A percentile compares a stretch with the other conserved stretches of the same genome.
Evolutionary conservation across 2,329 filamentous ascomycete genomes (phyloP).

Genomic region (Apiospora kogelbergensis): DNA sequence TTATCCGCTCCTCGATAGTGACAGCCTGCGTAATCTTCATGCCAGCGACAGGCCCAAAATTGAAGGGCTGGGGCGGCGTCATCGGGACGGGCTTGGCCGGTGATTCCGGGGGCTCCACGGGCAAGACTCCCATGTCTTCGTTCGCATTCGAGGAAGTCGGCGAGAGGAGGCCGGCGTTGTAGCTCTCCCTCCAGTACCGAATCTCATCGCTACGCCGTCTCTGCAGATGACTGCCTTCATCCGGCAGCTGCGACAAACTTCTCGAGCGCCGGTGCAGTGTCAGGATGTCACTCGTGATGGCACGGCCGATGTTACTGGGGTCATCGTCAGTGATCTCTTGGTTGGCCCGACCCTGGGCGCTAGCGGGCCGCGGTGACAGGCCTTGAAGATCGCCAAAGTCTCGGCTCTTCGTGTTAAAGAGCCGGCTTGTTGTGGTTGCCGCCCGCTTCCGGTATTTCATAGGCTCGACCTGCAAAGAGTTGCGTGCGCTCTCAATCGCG

Average conservation of each 20-base stretch:
- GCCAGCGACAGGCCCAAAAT: conserved; percentile 50
- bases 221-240: conserved; percentile 30
- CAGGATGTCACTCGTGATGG: conserved; percentile 56
- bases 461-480: conserved; percentile 50
- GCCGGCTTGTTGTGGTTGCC: conserved; percentile 40
- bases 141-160: conserved; percentile 49
- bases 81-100: conserved; percentile 33
- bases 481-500: conserved; percentile 53
- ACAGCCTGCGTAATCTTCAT: conserved; percentile 60
- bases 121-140: conserved; percentile 25
- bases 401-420: conserved; percentile 37
- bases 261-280: conserved; percentile 55
- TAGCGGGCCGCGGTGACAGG: conserved; percentile 62
- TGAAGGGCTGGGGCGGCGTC: conserved; percentile 51
- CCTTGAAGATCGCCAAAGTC: conserved; percentile 49
- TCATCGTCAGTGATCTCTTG: conserved; percentile 38
- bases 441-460: conserved; percentile 39
- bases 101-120: conserved; percentile 32
- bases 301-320: conserved; percentile 59
- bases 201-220: conserved; percentile 64
- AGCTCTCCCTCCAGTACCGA: conserved; percentile 63
- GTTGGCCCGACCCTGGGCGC: conserved; percentile 53
- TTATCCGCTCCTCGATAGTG: conserved; percentile 53
- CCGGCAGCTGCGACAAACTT: conserved; percentile 56
- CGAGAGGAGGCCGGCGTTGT: conserved; percentile 51